Conservation (phyloP, 2,329 filamentous ascomycete genomes). For the Hymenoscyphus linearis region DNA sequence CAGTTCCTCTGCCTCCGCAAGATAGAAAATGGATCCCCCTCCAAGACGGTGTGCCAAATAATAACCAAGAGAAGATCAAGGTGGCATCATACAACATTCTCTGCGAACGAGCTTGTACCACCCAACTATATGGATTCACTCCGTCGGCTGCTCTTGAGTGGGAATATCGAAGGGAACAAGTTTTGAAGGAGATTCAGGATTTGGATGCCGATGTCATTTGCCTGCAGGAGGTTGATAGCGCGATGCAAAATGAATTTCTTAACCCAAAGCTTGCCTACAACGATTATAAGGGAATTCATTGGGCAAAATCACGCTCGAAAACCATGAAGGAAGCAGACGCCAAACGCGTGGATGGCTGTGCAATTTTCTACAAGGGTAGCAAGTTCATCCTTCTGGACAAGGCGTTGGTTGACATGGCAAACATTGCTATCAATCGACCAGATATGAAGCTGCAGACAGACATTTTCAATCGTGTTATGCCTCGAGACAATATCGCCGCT, state of each 20-base stretch:
- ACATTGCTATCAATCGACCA: constrained; percentile 86
- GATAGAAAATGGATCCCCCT: constrained; percentile 77
- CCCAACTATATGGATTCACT: constrained; percentile 82
- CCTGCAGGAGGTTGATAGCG: constrained; percentile 87
- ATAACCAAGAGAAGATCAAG: constrained; percentile 65
- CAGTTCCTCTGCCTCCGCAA: constrained; percentile 72
- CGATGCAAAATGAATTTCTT: constrained; percentile 89
- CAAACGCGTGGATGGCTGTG: constrained; percentile 88
- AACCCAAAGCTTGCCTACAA: constrained; percentile 77
- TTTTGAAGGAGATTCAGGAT: constrained; percentile 74
- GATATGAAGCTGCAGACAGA: constrained; percentile 98
- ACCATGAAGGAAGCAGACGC: constrained; percentile 90
- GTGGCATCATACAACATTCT: constrained; percentile 94
- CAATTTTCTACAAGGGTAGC: constrained; percentile 91
- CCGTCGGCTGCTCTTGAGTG: constrained; percentile 76
- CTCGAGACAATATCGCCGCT: constrained; percentile 93
- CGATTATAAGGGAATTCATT: constrained; percentile 92
- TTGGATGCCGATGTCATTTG: constrained; percentile 86
- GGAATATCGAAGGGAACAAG: constrained; percentile 79
- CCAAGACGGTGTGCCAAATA: constrained; percentile 54
- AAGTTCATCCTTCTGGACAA: constrained; percentile 95
- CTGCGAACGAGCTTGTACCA: constrained; percentile 87
- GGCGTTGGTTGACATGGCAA: constrained; percentile 86
- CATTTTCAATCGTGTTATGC: constrained; percentile 98
- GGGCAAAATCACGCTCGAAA: constrained; percentile 81